Evolutionary conservation across 2,329 filamentous ascomycete species (phyloP), one percentile per base, ranked within the genome.

Genomic region (Fonsecaea erecta): DNA sequence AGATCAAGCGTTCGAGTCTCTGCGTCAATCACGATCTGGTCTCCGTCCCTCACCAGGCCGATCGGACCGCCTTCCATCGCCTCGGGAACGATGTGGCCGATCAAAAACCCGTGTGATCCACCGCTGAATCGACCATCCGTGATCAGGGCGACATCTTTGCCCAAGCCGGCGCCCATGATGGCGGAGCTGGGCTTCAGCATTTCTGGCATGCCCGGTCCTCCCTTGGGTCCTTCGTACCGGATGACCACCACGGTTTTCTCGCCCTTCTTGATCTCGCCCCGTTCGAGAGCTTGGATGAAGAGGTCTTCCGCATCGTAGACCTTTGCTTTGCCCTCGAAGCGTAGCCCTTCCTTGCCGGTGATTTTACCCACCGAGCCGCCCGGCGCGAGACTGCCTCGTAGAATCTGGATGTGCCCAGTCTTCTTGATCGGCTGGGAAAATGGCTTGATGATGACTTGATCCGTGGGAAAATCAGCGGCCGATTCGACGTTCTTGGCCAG

Each of bases 61-160:
- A 96, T 95, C 1, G 92, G 92, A 0, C 92, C 92, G 56, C 92
- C 92, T 70, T 91, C 90, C 75, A 91, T 89, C 8, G 92, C 92
- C 80, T 96, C 92, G 28, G 92, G 92, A 46, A 93, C 91, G 68
- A 96, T 90, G 78, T 95, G 91, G 1, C 91, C 91, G 73, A 95
- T 94, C 71, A 95, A 81, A 84, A 95, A 95, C 43, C 91, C 91
- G 84, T 95, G 91, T 67, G 86, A 90, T 59, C 91, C 92, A 64
- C 92, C 92, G 8, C 87, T 90, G 83, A 92, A 93, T 43, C 90
- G 86, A 0, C 89, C 89, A 72, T 92, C 89, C 0, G 89, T 92
- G 76, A 92, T 88, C 40, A 92, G 80, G 2, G 89, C 89, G 24
- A 89, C 86, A 68, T 90, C 88, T 64, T 88, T 80, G 52, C 88